A percentile compares a stretch with the other conserved stretches of the same genome.
Evolutionary conservation across 129 eudicot species (phyloP).

Genomic region (Cynara cardunculus): DNA sequence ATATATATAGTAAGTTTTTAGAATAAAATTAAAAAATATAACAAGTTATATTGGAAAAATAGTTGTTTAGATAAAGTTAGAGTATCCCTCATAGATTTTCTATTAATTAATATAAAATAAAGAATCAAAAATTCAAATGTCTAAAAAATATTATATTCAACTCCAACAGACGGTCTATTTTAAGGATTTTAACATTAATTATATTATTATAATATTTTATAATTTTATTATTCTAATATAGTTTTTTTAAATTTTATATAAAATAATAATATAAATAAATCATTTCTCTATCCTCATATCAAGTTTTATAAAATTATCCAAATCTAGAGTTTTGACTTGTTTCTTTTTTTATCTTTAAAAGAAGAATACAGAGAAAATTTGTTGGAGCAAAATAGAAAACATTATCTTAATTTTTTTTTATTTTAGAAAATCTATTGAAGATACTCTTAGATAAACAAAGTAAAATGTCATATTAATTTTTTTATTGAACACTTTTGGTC

Average conservation of each 20-base stretch:
- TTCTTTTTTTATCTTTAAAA: not conserved
- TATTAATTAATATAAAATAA: not conserved
- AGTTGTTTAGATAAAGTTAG: not conserved
- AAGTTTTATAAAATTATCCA: too few relatives aligned
- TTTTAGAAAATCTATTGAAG: not conserved
- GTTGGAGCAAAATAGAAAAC: not conserved
- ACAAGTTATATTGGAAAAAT: not conserved
- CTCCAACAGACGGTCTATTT: too few relatives aligned
- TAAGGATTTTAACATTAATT: not conserved
- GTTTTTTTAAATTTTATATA: not conserved
- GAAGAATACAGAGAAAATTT: not conserved
- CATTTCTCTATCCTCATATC: not conserved
- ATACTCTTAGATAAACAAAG: not conserved
- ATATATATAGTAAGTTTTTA: too few relatives aligned
- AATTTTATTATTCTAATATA: not conserved
- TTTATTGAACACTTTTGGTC: too few relatives aligned
- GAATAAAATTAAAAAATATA: not conserved
- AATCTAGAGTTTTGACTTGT: too few relatives aligned
- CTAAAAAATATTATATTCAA: not conserved
- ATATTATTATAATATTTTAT: not conserved
- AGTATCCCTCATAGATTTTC: not conserved
- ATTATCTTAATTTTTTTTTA: not conserved
- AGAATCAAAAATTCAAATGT: not conserved
- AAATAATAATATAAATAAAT: too few relatives aligned
- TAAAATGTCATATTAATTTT: too few relatives aligned